Evolutionary conservation across 345 rosid genomes (phyloP).

Genomic region (Eutrema japonicum): DNA sequence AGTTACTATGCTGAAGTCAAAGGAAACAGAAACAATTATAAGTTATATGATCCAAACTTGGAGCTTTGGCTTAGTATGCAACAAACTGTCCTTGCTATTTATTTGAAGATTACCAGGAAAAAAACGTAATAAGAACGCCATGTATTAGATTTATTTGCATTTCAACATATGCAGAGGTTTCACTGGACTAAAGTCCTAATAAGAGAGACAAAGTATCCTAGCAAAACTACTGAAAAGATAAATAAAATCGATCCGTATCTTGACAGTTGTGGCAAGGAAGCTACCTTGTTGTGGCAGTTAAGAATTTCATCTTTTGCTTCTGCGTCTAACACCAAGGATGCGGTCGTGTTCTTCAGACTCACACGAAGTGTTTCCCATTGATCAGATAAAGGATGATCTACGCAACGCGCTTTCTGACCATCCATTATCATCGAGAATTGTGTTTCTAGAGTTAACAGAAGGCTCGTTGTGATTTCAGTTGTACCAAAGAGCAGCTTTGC

Average conservation of each 20-base stretch:
- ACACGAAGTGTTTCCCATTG: constrained; percentile 56
- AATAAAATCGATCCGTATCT: constrained; percentile 54
- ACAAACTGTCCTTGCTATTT: constrained; percentile 1
- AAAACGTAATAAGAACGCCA: not conserved
- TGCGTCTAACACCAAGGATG: constrained; percentile 51
- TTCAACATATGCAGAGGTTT: constrained; percentile 31
- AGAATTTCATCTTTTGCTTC: constrained; percentile 44
- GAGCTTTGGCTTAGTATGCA: constrained; percentile 13
- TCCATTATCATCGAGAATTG: constrained; percentile 48
- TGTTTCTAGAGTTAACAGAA: constrained; percentile 68
- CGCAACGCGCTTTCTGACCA: constrained; percentile 23
- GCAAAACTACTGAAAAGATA: constrained; percentile 48
- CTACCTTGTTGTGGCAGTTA: constrained; percentile 71
- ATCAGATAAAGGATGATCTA: constrained; percentile 44
- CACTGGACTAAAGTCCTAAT: constrained; percentile 44
- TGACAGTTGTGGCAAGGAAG: constrained; percentile 60
- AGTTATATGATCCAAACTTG: not conserved
- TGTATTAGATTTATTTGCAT: constrained; percentile 11
- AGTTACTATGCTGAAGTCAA: not conserved
- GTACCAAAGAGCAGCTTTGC: constrained; percentile 57
- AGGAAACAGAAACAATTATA: not conserved
- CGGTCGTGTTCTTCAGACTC: constrained; percentile 50
- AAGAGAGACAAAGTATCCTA: constrained; percentile 54
- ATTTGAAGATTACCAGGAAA: not conserved
- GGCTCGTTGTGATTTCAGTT: constrained; percentile 58